These are phyloP conservation scores for Entophlyctis helioformis DNA, from an alignment of 192 early-diverging fungal genomes.

Conservation along the genomic window DNA sequence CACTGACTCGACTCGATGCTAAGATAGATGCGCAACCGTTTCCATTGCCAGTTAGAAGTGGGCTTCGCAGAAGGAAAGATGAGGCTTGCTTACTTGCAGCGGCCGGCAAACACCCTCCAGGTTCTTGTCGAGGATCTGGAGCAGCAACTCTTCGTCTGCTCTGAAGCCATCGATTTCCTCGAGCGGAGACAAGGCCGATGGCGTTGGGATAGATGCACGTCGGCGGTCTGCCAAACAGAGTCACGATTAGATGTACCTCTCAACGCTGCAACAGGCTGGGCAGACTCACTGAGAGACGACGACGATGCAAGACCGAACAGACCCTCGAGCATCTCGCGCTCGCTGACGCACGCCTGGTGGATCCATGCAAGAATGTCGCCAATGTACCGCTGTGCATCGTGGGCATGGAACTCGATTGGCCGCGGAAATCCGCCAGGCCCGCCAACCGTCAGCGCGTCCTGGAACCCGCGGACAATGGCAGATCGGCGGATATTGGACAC, in stretches of 20 bases:
- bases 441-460: conserved; percentile 63
- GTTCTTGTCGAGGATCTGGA: conserved; percentile 50
- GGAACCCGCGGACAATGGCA: conserved; percentile 54
- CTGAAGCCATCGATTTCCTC: no score
- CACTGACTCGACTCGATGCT: conserved; percentile 74
- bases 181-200: no score
- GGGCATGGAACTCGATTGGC: conserved; percentile 88
- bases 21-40: no score
- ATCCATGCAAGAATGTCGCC: conserved; percentile 97
- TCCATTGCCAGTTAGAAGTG: no score
- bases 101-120: conserved; percentile 64
- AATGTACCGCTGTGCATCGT: conserved; percentile 80
- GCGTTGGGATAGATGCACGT: no score
- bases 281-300: no score
- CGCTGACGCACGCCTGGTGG: conserved; percentile 81
- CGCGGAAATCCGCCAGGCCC: conserved; percentile 65
- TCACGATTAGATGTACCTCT: background rate
- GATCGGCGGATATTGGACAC: conserved; percentile 53
- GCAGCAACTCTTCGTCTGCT: no score
- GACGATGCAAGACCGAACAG: conserved; percentile 45
- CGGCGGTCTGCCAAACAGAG: no score
- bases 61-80: background rate
- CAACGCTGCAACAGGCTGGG: background rate
- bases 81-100: conserved; percentile 38
- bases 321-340: conserved; percentile 77